Evolutionary conservation across 2,329 filamentous ascomycete genomes (phyloP).

Genomic region (Sporothrix phasma): DNA sequence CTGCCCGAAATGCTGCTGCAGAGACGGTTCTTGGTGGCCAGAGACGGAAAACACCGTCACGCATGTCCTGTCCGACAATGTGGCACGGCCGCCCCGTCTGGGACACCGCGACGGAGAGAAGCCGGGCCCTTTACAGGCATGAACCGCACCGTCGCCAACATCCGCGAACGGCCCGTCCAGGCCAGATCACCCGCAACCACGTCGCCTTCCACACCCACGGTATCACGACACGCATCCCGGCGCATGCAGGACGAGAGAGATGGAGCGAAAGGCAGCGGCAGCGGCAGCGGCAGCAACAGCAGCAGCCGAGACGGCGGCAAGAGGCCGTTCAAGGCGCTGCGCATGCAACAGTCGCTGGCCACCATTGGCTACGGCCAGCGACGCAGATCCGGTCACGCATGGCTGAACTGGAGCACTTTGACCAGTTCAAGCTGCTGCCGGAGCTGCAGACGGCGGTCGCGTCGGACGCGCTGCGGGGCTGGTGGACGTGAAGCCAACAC

Average conservation of each 20-base stretch:
- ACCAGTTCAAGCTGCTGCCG: conserved; percentile 68
- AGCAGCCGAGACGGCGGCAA: conserved; percentile 18
- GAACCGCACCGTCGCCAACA: conserved; percentile 42
- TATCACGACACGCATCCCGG: conserved; percentile 3
- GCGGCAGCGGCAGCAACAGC: no score
- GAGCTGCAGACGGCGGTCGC: conserved; percentile 59
- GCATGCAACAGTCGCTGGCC: conserved; percentile 79
- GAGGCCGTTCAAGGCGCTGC: conserved; percentile 65
- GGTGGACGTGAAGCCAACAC: conserved; percentile 69
- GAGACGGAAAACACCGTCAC: conserved; percentile 32
- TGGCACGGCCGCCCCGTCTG: conserved; percentile 31
- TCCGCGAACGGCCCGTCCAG: conserved; percentile 26
- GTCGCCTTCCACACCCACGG: conserved; percentile 13
- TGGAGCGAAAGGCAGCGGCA: not conserved
- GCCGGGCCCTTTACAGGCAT: conserved; percentile 46
- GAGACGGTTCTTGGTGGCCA: conserved; percentile 12
- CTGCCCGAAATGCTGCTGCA: conserved; percentile 5
- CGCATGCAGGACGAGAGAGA: conserved; percentile 15
- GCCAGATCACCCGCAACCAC: conserved; percentile 16
- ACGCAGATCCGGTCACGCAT: conserved; percentile 44
- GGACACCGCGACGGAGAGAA: conserved; percentile 29
- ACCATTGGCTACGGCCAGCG: conserved; percentile 66
- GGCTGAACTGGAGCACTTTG: conserved; percentile 64
- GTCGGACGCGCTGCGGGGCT: conserved; percentile 66
- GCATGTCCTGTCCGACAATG: conserved; percentile 49